Base-by-base conservation (phyloP, 768 basidiomycete species). In the Amanita pseudoporphyria region DNA sequence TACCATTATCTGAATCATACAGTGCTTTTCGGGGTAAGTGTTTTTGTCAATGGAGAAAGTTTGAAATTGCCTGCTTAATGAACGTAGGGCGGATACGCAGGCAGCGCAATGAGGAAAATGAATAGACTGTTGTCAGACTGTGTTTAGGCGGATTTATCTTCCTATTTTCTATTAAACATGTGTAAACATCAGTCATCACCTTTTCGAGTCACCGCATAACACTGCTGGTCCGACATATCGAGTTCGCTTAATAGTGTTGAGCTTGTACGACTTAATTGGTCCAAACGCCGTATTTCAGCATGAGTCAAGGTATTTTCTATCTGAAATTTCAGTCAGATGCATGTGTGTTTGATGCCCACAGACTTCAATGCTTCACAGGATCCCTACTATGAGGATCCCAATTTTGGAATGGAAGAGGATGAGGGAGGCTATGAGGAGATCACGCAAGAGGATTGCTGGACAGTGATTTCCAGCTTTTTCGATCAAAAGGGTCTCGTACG, bases 401-500 rank as follows among this genome's bases (percentile, higher is more conserved):
- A 68, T 47, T 77, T 74, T 57, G 77, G 67, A 30, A 69, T 71
- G 63, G 76, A 74, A 45, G 79, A 82, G 18, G 79, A 82, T 37
- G 71, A 72, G 41, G 68, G 70, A 28, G 60, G 60, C n/a, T 77
- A 77, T 53, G 84, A 84, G 60, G 84, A 87, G 60, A 85, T 92
- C 64, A 88, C 88, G 0, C 90, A 91, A 60, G 90, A 93, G 64
- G 90, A 92, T 60, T 92, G 91, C 64, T 95, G 91, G 91, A 82
- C 85, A 35, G 85, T 99, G 62, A 97, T 98, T 59, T 86, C 89
- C 54, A 84, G 89, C 60, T 99, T 95, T 72, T 98, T 99, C 65
- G 85, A 91, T 54, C 88, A 92, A 64, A 96, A 95, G 66, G 95
- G 95, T 68, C 84, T 99, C 53, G 96, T 98, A 47, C 81, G 91